Conservation (phyloP, 306 rosid species). For the Begonia fuchsioides region DNA sequence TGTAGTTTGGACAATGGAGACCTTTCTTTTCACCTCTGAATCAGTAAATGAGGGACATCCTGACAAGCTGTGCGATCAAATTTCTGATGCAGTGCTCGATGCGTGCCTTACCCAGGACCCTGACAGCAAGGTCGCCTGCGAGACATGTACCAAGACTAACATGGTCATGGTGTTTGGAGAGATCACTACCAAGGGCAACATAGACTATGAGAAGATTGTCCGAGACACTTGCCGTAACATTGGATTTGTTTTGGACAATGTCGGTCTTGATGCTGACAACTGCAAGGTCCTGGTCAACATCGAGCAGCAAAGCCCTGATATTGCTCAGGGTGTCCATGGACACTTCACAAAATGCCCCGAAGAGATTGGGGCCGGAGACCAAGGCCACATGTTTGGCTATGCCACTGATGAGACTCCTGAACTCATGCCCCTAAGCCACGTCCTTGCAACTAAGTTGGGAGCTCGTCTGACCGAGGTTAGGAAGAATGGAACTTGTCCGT, state of each 20-base stretch:
- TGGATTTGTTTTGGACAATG: conserved; percentile 86
- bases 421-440: conserved; percentile 86
- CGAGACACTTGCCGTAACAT: conserved; percentile 85
- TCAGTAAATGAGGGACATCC: conserved; percentile 99
- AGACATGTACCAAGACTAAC: conserved; percentile 97
- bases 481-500: conserved; percentile 85
- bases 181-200: conserved; percentile 93
- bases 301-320: conserved; percentile 99
- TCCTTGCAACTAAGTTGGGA: conserved; percentile 92
- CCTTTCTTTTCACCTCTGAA: conserved; percentile 91
- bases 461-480: conserved; percentile 91
- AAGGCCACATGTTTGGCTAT: conserved; percentile 99
- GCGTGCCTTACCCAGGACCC: conserved; percentile 97
- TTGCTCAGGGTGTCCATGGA: conserved; percentile 99
- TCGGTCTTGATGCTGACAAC: conserved; percentile 96
- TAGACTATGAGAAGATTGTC: conserved; percentile 93
- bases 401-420: conserved; percentile 99
- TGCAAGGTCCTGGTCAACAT: conserved; percentile 99
- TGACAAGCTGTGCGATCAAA: conserved; percentile 98
- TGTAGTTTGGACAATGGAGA: conserved; percentile 69
- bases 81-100: conserved; percentile 97
- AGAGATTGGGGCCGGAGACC: conserved; percentile 99
- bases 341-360: conserved; percentile 99
- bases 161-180: conserved; percentile 99
- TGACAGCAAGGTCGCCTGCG: conserved; percentile 99